These are phyloP conservation scores for Dothiorella sarmentorum DNA, from an alignment of 2,329 filamentous ascomycete genomes.

Conservation along the genomic window DNA sequence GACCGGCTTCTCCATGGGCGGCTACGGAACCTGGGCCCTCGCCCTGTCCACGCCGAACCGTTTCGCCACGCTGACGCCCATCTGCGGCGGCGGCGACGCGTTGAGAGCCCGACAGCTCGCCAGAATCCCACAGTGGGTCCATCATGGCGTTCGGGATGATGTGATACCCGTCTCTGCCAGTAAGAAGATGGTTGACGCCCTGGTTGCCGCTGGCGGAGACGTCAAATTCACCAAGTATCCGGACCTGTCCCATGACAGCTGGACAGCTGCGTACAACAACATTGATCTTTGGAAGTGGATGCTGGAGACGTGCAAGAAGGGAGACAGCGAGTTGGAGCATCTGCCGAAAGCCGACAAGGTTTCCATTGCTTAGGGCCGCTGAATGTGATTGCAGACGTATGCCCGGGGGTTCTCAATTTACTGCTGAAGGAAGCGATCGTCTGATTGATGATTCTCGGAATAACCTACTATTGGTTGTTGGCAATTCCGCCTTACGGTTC, in stretches of 20 bases:
- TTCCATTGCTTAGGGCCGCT: no score
- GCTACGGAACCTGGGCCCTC: conserved; percentile 20
- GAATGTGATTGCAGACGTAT: no score
- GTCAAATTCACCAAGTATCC: conserved; percentile 17
- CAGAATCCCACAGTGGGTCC: conserved; percentile 19
- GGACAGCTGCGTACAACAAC: conserved; percentile 18
- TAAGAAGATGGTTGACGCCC: conserved; percentile 17
- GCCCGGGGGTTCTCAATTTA: no score
- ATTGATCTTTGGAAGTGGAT: conserved; percentile 19
- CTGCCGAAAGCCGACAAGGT: no score
- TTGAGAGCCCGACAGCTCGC: conserved; percentile 8
- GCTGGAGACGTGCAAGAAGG: neutral
- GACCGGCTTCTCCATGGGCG: conserved; percentile 23
- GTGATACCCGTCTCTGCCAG: conserved; percentile 8
- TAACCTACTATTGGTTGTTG: no score
- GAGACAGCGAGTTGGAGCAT: no score
- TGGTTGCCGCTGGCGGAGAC: conserved; percentile 9
- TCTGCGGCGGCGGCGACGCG: conserved; percentile 21
- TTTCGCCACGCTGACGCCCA: conserved; percentile 20
- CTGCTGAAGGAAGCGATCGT: no score
- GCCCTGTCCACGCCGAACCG: conserved; percentile 18
- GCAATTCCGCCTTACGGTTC: no score
- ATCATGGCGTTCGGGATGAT: conserved; percentile 17
- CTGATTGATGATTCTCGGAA: no score
- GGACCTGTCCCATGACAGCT: conserved; percentile 16